Conservation (phyloP, 331 rosid species). For the Malus hybrid region DNA sequence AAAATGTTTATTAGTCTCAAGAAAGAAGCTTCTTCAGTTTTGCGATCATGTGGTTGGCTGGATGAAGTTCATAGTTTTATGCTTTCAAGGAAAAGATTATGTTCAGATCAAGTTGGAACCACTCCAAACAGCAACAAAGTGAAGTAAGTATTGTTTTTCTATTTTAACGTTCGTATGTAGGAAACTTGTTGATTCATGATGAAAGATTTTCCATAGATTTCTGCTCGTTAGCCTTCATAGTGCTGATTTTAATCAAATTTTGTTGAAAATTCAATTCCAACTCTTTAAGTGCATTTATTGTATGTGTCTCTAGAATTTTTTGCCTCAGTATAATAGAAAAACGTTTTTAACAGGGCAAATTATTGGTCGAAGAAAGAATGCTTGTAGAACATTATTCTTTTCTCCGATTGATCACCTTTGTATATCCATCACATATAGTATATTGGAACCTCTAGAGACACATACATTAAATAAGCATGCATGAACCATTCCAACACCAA, state of each 20-base stretch:
- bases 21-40: constrained; percentile 53
- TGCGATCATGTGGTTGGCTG: constrained; percentile 75
- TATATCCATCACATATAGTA: not conserved
- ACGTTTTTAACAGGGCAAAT: not conserved
- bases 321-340: not conserved
- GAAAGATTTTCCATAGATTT: not conserved
- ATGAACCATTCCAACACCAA: not conserved
- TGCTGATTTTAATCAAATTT: not conserved
- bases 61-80: constrained; percentile 52
- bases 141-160: constrained; percentile 35
- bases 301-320: not conserved
- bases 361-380: not conserved
- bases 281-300: not conserved
- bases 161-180: not conserved
- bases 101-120: constrained; percentile 38
- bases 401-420: not conserved
- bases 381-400: not conserved
- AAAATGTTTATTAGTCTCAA: constrained; percentile 41
- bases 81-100: constrained; percentile 54
- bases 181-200: constrained; percentile 7
- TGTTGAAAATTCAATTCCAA: not conserved
- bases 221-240: not conserved
- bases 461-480: not conserved
- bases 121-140: constrained; percentile 32
- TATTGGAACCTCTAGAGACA: not conserved